phyloP scores from a whole-genome alignment of 768 basidiomycete genomes.

The Termitomyces sp. region DNA sequence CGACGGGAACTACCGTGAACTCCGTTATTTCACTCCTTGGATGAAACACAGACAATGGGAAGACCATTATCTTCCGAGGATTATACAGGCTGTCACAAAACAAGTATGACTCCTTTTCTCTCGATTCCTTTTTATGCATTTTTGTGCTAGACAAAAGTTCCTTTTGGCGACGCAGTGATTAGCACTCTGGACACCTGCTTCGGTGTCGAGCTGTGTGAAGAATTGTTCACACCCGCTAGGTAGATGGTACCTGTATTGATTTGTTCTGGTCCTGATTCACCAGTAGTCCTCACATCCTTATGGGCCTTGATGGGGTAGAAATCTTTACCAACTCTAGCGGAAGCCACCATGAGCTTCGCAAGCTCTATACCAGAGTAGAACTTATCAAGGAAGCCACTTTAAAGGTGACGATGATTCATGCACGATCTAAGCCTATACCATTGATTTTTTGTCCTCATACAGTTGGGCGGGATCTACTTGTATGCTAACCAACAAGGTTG shows the following conservation, averaged over 20 bases:
- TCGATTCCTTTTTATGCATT: neutral
- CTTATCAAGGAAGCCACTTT: conserved; percentile 95
- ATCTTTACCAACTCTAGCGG: conserved; percentile 99
- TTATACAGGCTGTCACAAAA: conserved; percentile 82
- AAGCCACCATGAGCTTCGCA: conserved; percentile 97
- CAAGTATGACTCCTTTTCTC: conserved; percentile 46
- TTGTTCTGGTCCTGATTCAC: neutral
- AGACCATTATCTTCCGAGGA: conserved; percentile 86
- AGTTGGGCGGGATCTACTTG: conserved; percentile 96
- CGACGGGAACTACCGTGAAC: conserved; percentile 92
- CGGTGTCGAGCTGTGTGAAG: conserved; percentile 95
- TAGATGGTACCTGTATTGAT: conserved; percentile 34
- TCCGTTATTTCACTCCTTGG: conserved; percentile 95
- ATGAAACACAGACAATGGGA: conserved; percentile 83
- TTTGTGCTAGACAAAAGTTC: conserved; percentile 65
- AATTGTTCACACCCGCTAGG: conserved; percentile 96
- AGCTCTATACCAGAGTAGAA: conserved; percentile 85
- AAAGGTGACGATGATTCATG: conserved; percentile 49
- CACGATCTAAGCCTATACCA: neutral
- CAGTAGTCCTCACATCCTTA: conserved; percentile 91
- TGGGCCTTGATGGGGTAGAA: conserved; percentile 98
- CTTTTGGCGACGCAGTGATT: conserved; percentile 93
- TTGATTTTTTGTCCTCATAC: neutral
- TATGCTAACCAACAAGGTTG: conserved; percentile 99
- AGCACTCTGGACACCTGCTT: conserved; percentile 95